phyloP scores from a whole-genome alignment of 805 yeast genomes.

The Candida montana region DNA sequence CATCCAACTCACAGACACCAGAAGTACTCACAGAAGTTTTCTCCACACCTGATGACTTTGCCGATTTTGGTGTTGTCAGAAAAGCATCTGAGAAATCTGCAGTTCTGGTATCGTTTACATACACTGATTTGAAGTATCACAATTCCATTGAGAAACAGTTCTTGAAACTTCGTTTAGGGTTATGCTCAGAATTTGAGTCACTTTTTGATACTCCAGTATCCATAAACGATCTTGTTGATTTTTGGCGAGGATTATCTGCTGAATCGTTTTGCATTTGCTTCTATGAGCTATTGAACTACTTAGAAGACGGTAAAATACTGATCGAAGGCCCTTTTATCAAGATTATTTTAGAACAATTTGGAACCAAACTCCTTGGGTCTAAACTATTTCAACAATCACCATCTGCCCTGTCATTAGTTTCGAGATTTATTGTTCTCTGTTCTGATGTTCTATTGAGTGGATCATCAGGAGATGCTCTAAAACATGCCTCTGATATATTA shows the following conservation, averaged over 20 bases:
- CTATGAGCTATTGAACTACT: constrained; percentile 7
- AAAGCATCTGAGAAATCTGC: constrained; percentile 8
- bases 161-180: constrained; percentile 6
- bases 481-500: constrained; percentile 44
- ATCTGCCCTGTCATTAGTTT: constrained; percentile 29
- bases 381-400: constrained; percentile 37
- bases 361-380: constrained; percentile 20
- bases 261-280: constrained; percentile 12
- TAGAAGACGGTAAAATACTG: constrained; percentile 5
- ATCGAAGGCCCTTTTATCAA: constrained; percentile 6
- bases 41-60: constrained; percentile 14
- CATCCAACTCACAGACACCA: background rate
- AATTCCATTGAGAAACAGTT: constrained; percentile 13
- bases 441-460: constrained; percentile 26
- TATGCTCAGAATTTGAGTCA: constrained; percentile 7
- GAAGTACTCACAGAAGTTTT: background rate
- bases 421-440: constrained; percentile 27
- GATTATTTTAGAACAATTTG: constrained; percentile 13
- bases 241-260: constrained; percentile 8
- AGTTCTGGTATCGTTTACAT: background rate
- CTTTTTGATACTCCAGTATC: constrained; percentile 2
- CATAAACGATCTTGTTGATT: constrained; percentile 13
- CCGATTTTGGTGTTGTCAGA: constrained; percentile 21
- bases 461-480: constrained; percentile 23
- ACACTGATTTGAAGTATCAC: constrained; percentile 8